Conservation (phyloP, 208 protist genomes). For the Leishmania tarentolae region DNA sequence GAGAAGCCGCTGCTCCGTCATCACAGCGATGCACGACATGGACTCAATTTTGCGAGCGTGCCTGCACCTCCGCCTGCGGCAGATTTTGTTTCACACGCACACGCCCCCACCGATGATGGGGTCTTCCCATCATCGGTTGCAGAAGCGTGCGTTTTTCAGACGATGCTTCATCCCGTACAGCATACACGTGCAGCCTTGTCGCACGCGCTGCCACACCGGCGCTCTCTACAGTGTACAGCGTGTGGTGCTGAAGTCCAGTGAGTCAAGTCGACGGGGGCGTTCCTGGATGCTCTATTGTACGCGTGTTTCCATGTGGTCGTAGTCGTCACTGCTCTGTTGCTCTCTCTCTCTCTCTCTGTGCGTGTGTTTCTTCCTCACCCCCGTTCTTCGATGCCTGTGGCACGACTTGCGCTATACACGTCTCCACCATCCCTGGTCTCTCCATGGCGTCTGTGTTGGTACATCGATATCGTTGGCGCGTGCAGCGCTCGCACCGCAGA, state of each 20-base stretch:
- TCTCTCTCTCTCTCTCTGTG: background rate
- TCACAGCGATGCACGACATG: background rate
- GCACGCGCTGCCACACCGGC: background rate
- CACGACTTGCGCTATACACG: background rate
- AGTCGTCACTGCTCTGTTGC: background rate
- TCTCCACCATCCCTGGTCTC: background rate
- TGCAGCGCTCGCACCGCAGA: background rate
- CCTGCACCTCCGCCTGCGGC: background rate
- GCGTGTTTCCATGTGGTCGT: background rate
- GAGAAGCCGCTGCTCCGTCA: background rate
- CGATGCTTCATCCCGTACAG: background rate
- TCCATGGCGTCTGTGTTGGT: background rate
- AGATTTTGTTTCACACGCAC: background rate
- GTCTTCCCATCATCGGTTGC: background rate
- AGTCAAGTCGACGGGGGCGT: background rate
- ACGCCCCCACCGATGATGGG: background rate
- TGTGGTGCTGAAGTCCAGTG: background rate
- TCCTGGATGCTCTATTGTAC: background rate
- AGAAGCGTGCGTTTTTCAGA: background rate
- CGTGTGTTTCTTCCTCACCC: too few species aligned
- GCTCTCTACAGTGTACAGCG: background rate
- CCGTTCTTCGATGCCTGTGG: background rate
- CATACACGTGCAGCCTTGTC: background rate
- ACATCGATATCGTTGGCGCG: background rate
- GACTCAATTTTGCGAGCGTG: background rate